Evolutionary conservation across 2,329 filamentous ascomycete species (phyloP).

Genomic region (Xylariales sp.): DNA sequence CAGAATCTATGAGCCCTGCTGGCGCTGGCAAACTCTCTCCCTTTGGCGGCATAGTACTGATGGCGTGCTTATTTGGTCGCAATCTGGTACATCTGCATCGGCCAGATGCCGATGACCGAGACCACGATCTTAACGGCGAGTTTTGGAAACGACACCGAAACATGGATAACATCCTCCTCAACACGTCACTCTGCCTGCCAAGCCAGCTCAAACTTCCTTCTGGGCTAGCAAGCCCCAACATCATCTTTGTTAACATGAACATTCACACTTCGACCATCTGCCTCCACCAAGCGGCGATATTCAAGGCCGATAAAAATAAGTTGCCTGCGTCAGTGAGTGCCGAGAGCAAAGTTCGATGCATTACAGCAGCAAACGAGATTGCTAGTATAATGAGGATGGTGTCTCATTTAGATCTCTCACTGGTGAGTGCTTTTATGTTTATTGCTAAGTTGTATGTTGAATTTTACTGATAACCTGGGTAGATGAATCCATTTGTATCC

Average conservation of each 20-base stretch:
- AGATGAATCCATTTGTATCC: slow-evolving; percentile 95
- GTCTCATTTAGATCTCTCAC: slow-evolving; percentile 79
- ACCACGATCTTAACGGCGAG: slow-evolving; percentile 83
- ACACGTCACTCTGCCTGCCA: slow-evolving; percentile 81
- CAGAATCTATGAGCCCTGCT: slow-evolving; percentile 64
- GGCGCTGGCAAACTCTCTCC: slow-evolving; percentile 73
- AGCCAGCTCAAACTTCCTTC: slow-evolving; percentile 72
- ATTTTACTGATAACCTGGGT: slow-evolving; percentile 10
- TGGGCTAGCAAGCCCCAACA: slow-evolving; percentile 74
- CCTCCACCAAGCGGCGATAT: slow-evolving; percentile 96
- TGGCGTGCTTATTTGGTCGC: slow-evolving; percentile 86
- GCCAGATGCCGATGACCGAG: slow-evolving; percentile 73
- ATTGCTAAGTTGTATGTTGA: too few species aligned
- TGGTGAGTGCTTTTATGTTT: slow-evolving; percentile 51
- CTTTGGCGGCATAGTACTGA: slow-evolving; percentile 74
- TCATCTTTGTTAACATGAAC: slow-evolving; percentile 93
- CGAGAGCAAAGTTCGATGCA: slow-evolving; percentile 89
- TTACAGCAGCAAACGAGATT: slow-evolving; percentile 90
- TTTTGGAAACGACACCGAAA: slow-evolving; percentile 93
- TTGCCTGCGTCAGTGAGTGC: slow-evolving; percentile 72
- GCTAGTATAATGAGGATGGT: slow-evolving; percentile 94
- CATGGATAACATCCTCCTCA: slow-evolving; percentile 86
- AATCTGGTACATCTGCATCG: slow-evolving; percentile 90
- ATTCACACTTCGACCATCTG: slow-evolving; percentile 96
- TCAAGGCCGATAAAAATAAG: slow-evolving; percentile 88